A percentile compares a stretch with the other conserved stretches of the same genome.
phyloP scores from a whole-genome alignment of 306 rosid genomes.

The Ormosia semicastrata region DNA sequence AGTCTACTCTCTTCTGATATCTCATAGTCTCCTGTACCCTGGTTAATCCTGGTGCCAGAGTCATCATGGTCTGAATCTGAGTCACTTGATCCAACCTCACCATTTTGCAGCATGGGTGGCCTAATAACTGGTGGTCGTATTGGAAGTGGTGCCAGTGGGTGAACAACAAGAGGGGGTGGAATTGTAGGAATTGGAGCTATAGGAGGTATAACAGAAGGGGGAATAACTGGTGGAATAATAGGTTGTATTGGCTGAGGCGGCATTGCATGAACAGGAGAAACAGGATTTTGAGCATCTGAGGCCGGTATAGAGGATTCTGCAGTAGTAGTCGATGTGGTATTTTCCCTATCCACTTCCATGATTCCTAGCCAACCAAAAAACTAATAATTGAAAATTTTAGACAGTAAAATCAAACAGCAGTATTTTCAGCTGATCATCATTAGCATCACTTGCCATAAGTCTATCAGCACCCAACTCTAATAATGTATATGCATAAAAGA shows the following conservation, averaged over 20 bases:
- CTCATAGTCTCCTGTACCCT: constrained; percentile 63
- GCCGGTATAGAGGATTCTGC: constrained; percentile 46
- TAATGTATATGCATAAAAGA: too few relatives aligned
- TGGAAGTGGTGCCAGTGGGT: constrained; percentile 64
- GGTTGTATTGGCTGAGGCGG: constrained; percentile 43
- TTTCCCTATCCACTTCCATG: constrained; percentile 58
- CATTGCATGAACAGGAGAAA: constrained; percentile 29
- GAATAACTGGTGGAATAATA: constrained; percentile 29
- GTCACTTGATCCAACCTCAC: constrained; percentile 56
- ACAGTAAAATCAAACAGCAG: background rate
- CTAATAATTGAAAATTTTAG: background rate
- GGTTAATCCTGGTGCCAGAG: constrained; percentile 32
- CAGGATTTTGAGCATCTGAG: constrained; percentile 40
- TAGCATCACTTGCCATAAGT: background rate
- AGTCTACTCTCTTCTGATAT: constrained; percentile 80
- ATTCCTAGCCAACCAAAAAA: background rate
- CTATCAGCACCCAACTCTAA: background rate
- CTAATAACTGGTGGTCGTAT: constrained; percentile 55
- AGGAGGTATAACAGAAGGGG: constrained; percentile 53
- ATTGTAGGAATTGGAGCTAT: constrained; percentile 49
- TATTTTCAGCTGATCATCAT: background rate
- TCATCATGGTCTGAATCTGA: constrained; percentile 67
- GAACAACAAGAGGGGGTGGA: constrained; percentile 47
- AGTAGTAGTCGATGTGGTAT: constrained; percentile 35
- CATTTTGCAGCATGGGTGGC: constrained; percentile 56